Evolutionary conservation across 345 rosid genomes (phyloP).

Genomic region (Citrus hindsii): DNA sequence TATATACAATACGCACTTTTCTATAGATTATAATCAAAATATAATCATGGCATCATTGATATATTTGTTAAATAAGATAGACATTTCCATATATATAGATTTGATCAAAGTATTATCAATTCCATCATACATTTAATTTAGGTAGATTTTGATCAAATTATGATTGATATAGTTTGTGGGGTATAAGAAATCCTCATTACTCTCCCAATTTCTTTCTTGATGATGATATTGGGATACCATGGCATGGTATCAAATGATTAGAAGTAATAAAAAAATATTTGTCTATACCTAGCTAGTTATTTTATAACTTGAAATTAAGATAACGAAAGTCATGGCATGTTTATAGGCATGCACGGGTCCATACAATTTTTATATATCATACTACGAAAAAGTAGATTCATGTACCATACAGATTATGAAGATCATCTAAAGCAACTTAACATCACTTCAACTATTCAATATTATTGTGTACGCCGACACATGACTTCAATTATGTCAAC

Average conservation of each 20-base stretch:
- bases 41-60: not conserved
- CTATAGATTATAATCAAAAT: not conserved
- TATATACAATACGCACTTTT: not conserved
- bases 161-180: not conserved
- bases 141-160: conserved; percentile 2
- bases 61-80: not conserved
- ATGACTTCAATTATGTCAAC: not conserved
- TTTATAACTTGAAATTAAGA: not conserved
- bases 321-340: not conserved
- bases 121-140: not conserved
- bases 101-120: not conserved
- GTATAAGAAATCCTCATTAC: not conserved
- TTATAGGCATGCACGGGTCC: conserved; percentile 8
- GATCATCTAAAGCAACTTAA: not conserved
- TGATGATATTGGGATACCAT: not conserved
- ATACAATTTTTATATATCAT: not conserved
- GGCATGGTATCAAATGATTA: conserved; percentile 4
- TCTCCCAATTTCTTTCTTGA: not conserved
- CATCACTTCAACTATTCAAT: conserved; percentile 9
- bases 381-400: conserved; percentile 3
- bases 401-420: conserved; percentile 1
- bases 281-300: not conserved
- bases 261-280: not conserved
- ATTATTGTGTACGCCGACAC: conserved; percentile 5
- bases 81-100: not conserved